phyloP scores from a whole-genome alignment of 179 eudicot genomes.

The Heliamphora pulchella region DNA sequence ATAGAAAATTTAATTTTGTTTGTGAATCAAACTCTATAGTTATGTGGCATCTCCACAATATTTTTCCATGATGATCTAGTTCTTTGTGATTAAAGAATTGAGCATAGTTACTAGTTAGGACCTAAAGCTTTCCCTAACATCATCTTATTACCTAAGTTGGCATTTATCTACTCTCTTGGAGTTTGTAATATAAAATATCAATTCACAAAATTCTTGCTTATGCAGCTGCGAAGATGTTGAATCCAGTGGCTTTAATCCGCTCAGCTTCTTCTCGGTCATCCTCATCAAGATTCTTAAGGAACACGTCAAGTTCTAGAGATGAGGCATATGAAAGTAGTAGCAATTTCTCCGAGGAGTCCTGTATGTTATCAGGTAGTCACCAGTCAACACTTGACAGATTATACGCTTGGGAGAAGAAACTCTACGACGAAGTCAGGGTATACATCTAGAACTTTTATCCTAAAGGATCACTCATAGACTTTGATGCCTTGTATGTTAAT shows the following conservation, averaged over 20 bases:
- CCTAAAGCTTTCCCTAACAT: neutral
- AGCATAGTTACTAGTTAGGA: neutral
- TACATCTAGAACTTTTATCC: slow-evolving; percentile 22
- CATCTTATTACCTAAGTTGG: neutral
- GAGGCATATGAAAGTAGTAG: slow-evolving; percentile 67
- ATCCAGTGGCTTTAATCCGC: slow-evolving; percentile 82
- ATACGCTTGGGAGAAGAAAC: slow-evolving; percentile 95
- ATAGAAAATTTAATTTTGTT: neutral
- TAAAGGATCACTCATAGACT: too few relatives aligned
- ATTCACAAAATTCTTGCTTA: slow-evolving; percentile 6
- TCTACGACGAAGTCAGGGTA: slow-evolving; percentile 95
- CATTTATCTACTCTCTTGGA: neutral
- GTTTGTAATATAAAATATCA: neutral
- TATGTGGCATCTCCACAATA: neutral
- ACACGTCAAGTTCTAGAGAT: slow-evolving; percentile 55
- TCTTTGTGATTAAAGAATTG: neutral
- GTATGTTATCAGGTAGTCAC: slow-evolving; percentile 63
- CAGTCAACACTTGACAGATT: slow-evolving; percentile 81
- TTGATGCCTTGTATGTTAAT: too few relatives aligned
- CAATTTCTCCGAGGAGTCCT: slow-evolving; percentile 60
- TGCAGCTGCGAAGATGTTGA: slow-evolving; percentile 81
- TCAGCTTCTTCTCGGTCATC: slow-evolving; percentile 82
- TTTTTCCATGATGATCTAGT: neutral
- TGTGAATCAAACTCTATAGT: neutral
- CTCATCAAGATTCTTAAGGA: slow-evolving; percentile 63